phyloP scores from a whole-genome alignment of 306 rosid species.

The Lagenaria siceraria region DNA sequence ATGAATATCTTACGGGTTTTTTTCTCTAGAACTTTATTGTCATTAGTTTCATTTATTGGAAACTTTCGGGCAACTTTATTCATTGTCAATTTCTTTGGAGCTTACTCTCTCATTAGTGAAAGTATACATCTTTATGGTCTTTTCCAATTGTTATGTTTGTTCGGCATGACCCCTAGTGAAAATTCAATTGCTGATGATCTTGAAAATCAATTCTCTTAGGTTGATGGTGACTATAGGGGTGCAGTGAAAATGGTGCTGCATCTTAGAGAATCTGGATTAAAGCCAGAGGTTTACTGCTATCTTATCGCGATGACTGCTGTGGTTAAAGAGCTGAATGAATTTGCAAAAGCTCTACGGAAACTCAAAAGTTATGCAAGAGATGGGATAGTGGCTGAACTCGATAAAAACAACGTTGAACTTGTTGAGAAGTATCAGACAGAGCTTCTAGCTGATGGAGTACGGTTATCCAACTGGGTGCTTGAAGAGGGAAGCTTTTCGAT shows the following conservation, averaged over 20 bases:
- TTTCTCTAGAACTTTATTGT: not conserved
- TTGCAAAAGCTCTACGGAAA: slow-evolving; percentile 73
- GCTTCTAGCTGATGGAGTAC: slow-evolving; percentile 55
- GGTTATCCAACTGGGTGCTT: slow-evolving; percentile 66
- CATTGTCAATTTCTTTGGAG: not conserved
- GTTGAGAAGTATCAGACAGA: slow-evolving; percentile 66
- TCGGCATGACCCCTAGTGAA: not conserved
- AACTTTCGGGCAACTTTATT: not conserved
- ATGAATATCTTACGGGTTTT: not conserved
- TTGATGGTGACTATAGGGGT: slow-evolving; percentile 57
- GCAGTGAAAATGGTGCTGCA: slow-evolving; percentile 67
- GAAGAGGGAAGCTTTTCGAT: slow-evolving; percentile 48
- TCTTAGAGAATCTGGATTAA: slow-evolving; percentile 73
- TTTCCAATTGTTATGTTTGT: not conserved
- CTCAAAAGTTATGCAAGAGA: slow-evolving; percentile 43
- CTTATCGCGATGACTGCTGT: slow-evolving; percentile 91
- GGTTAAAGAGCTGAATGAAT: slow-evolving; percentile 82
- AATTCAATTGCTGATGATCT: not conserved
- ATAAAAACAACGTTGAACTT: slow-evolving; percentile 38
- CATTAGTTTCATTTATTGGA: not conserved
- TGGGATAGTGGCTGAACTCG: slow-evolving; percentile 50
- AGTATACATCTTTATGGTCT: not conserved
- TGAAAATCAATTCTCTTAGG: slow-evolving; percentile 28
- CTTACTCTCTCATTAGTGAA: not conserved
- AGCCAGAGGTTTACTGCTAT: slow-evolving; percentile 84